phyloP scores from a whole-genome alignment of 2,329 filamentous ascomycete genomes.

The Lecanicillium sp. region DNA sequence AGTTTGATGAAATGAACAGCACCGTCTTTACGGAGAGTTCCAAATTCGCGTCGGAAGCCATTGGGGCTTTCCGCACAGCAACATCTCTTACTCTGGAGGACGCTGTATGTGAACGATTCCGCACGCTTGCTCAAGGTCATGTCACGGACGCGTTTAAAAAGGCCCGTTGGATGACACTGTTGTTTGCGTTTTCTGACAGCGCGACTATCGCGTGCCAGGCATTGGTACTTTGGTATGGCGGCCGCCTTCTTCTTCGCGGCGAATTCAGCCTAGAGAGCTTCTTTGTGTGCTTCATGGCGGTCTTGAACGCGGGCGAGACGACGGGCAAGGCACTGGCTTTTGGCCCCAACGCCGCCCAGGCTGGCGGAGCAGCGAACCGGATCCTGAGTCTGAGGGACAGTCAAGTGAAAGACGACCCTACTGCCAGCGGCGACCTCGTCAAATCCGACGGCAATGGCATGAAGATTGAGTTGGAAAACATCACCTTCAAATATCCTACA shows the following conservation, averaged over 20 bases:
- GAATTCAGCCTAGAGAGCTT: constrained; percentile 41
- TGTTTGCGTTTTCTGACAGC: constrained; percentile 65
- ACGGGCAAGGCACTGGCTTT: constrained; percentile 62
- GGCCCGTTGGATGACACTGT: constrained; percentile 51
- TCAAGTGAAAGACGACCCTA: constrained; percentile 25
- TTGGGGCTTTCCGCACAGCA: constrained; percentile 67
- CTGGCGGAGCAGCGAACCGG: constrained; percentile 49
- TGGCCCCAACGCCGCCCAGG: constrained; percentile 55
- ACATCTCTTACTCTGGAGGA: constrained; percentile 62
- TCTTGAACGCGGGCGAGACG: constrained; percentile 59
- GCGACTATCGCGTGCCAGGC: constrained; percentile 55
- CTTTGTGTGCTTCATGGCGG: constrained; percentile 55
- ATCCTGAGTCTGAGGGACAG: constrained; percentile 45
- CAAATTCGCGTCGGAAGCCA: constrained; percentile 66
- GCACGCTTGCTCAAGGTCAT: constrained; percentile 50
- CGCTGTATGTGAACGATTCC: constrained; percentile 54
- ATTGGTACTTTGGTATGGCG: constrained; percentile 60
- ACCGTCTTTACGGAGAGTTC: constrained; percentile 63
- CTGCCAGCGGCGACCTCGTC: constrained; percentile 28
- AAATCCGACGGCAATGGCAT: constrained; percentile 38
- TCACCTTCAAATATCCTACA: constrained; percentile 54
- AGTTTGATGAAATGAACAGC: constrained; percentile 61
- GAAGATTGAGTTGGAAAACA: constrained; percentile 44
- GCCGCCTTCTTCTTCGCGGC: constrained; percentile 42
- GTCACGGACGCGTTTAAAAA: constrained; percentile 51